A percentile compares a stretch with the other conserved stretches of the same genome.
Evolutionary conservation across 768 basidiomycete genomes (phyloP).

Genomic region (Mycena pura): DNA sequence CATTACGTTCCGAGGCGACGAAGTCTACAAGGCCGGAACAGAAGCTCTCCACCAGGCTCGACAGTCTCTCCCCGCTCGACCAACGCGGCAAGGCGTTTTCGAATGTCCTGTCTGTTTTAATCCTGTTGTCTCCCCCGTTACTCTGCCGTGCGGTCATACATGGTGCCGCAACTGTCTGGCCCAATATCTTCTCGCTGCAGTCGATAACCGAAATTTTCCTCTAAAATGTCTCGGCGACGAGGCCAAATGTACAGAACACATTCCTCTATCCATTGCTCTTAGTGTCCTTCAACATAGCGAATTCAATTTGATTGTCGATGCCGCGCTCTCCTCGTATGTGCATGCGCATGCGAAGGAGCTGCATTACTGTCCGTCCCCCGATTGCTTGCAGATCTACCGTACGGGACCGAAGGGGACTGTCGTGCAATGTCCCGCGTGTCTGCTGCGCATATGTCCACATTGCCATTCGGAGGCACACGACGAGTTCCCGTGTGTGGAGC

Average conservation of each 20-base stretch:
- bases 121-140: constrained; percentile 56
- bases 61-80: constrained; percentile 30
- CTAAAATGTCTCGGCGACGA: constrained; percentile 74
- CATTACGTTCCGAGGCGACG: constrained; percentile 58
- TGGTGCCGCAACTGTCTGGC: constrained; percentile 72
- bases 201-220: constrained; percentile 68
- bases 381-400: constrained; percentile 79
- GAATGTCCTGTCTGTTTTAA: constrained; percentile 77
- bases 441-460: constrained; percentile 58
- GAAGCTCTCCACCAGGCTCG: constrained; percentile 46
- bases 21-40: constrained; percentile 49
- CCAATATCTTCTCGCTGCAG: constrained; percentile 63
- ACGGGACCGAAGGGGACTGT: constrained; percentile 49
- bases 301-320: constrained; percentile 60
- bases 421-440: constrained; percentile 63
- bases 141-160: constrained; percentile 66
- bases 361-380: constrained; percentile 79
- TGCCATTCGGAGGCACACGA: constrained; percentile 69
- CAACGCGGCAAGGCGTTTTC: constrained; percentile 21
- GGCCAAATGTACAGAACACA: constrained; percentile 60
- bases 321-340: constrained; percentile 68
- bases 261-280: constrained; percentile 61
- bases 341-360: constrained; percentile 67
- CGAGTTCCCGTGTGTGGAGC: constrained; percentile 67
- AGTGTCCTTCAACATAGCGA: constrained; percentile 56